Base-by-base conservation (phyloP, 139 green algal species). In the Edaphochlamys debaryana region DNA sequence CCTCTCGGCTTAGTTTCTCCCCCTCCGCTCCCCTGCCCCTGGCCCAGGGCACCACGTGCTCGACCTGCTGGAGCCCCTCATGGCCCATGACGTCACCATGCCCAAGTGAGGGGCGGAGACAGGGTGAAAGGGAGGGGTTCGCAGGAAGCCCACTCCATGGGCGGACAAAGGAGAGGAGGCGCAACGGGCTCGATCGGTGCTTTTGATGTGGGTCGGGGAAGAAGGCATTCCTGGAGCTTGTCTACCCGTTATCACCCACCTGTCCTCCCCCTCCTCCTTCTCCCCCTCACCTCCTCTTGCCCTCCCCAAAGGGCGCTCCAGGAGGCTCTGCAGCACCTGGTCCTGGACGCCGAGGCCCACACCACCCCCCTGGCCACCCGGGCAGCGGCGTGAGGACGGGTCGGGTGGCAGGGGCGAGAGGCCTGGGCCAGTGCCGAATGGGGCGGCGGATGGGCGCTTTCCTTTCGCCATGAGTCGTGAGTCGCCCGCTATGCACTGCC, bases 291-390 rank as follows among this genome's bases (percentile, higher is more conserved):
- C 11, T 9, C 56, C 17, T 2, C 56, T 27, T 20, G 2, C 27
- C 56, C 56, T 6, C 27, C n/a, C 23, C 52, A 19, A 64, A 83
- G 77, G 42, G 23, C 32, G 11, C 13, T 83, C n/a, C 77, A 83
- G 77, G 77, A 83, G 77, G 77, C 34, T 15, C 64, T 83, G 27
- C 67, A 68, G 77, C 64, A 76, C 45, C 40, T 83, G n/a, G 64
- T 75, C 34, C 64, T 83, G 23, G 67, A 83, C 45, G 45, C 45
- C 40, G 77, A 56, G 45, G 48, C 30, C 41, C 75, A 82, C 62
- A 29, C 4, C 56, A 72, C 8, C 75, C 40, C n/a, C 74, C 38
- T 72, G 40, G 27, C 75, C 13, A 64, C 22, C 27, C n/a, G 75
- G 60, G 75, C 75, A 3, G 45, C 34, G 34, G 64, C 36, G 75